Conservation (phyloP, 148 eudicot genomes). For the Rhododendron ferrugineum region DNA sequence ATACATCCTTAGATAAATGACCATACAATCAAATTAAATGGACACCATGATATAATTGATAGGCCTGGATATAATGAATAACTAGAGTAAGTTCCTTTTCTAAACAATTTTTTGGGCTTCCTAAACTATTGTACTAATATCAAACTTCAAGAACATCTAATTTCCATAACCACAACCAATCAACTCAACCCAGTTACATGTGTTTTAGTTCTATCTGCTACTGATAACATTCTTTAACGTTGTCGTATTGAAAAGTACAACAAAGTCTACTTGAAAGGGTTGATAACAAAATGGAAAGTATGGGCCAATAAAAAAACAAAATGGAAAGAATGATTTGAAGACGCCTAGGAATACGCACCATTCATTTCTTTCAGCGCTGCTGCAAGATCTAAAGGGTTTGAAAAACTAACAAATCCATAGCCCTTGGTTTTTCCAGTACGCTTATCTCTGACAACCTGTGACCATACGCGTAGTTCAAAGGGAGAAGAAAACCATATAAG, state of each 20-base stretch:
- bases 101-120: neutral
- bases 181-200: neutral
- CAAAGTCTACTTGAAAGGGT: neutral
- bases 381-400: slow-evolving; percentile 73
- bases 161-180: neutral
- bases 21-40: neutral
- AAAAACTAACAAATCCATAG: slow-evolving; percentile 87
- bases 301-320: neutral
- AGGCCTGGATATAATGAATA: neutral
- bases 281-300: neutral
- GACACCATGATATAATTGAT: neutral
- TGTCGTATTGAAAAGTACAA: neutral
- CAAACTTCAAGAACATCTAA: neutral
- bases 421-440: slow-evolving; percentile 91
- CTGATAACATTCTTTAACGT: neutral
- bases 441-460: slow-evolving; percentile 88
- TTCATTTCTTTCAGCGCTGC: slow-evolving; percentile 89
- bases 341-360: slow-evolving; percentile 34
- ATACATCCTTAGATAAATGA: neutral
- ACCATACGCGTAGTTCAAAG: neutral
- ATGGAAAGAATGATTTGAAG: neutral
- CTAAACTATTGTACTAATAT: neutral
- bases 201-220: neutral
- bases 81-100: neutral
- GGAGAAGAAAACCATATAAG: neutral